A percentile compares a stretch with the other conserved stretches of the same genome.
Evolutionary conservation across 352 stramenopile genomes (phyloP).

Genomic region (Pythium periplocum): DNA sequence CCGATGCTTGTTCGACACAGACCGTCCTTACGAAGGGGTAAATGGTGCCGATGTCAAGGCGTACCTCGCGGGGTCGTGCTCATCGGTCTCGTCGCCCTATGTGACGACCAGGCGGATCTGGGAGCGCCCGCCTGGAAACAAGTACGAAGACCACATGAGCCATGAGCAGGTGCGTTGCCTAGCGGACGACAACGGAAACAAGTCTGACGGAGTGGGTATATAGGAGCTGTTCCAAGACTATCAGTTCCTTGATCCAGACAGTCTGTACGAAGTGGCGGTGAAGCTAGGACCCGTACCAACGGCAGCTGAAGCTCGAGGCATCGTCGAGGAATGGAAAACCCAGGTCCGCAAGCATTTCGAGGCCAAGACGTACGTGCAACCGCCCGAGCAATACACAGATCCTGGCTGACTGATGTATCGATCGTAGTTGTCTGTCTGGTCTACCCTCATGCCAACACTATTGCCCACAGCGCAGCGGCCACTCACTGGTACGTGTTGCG

Average conservation of each 20-base stretch:
- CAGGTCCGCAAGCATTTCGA: conserved; percentile 47
- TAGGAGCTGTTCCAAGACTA: conserved; percentile 79
- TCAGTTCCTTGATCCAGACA: conserved; percentile 76
- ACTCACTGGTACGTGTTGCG: conserved; percentile 47
- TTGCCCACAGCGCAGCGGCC: conserved; percentile 57
- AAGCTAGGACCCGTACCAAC: conserved; percentile 59
- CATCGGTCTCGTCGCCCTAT: conserved; percentile 47
- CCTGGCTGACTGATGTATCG: too few relatives aligned
- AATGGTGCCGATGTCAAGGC: conserved; percentile 32
- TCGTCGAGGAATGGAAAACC: conserved; percentile 63
- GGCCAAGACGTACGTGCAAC: conserved; percentile 28
- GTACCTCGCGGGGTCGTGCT: conserved; percentile 40
- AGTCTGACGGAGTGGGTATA: background rate
- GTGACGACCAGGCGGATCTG: conserved; percentile 57
- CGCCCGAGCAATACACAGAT: too few relatives aligned
- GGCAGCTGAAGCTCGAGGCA: conserved; percentile 30
- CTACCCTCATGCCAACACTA: conserved; percentile 44
- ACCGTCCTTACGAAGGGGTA: conserved; percentile 57
- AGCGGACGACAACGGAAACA: background rate
- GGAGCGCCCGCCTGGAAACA: conserved; percentile 76
- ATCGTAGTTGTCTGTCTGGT: conserved; percentile 43
- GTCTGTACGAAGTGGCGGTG: conserved; percentile 66
- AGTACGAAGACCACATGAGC: conserved; percentile 77
- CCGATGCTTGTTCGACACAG: conserved; percentile 17
- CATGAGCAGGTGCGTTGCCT: conserved; percentile 45